Percentiles rank a stretch among this genome's conserved stretches.
Evolutionary conservation across 805 yeast genomes (phyloP).

Genomic region (Nakazawaea ambrosiae): DNA sequence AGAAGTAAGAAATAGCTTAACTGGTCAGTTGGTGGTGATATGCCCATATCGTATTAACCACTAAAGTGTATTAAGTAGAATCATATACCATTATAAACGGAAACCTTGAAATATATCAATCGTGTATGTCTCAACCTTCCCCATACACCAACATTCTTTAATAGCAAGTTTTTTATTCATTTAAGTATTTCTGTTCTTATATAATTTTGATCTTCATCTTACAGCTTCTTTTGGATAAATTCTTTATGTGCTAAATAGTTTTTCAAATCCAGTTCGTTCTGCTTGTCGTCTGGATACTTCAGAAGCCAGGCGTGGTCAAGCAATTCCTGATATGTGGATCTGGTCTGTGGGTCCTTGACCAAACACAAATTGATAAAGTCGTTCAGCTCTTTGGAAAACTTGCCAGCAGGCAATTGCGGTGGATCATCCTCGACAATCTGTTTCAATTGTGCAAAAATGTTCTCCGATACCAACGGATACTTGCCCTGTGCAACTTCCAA

Average conservation of each 20-base stretch:
- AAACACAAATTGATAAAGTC: conserved; percentile 74
- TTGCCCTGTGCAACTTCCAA: conserved; percentile 85
- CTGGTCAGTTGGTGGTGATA: too few species aligned
- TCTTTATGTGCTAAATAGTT: too few species aligned
- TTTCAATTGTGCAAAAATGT: conserved; percentile 85
- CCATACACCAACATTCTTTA: too few species aligned
- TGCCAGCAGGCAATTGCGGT: conserved; percentile 61
- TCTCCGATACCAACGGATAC: conserved; percentile 96
- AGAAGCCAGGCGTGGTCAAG: conserved; percentile 81
- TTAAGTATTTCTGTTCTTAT: too few species aligned
- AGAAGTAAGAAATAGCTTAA: too few species aligned
- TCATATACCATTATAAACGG: conserved; percentile 2
- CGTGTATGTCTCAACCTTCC: too few species aligned
- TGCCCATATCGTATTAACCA: too few species aligned
- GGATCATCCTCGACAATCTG: conserved; percentile 97
- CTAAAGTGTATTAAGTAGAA: background rate
- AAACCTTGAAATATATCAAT: background rate
- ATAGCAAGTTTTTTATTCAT: too few species aligned
- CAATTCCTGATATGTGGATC: conserved; percentile 77
- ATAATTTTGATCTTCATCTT: too few species aligned
- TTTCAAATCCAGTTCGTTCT: conserved; percentile 21
- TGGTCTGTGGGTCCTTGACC: conserved; percentile 68
- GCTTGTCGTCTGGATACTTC: conserved; percentile 35
- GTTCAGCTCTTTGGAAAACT: conserved; percentile 70
- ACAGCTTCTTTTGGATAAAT: too few species aligned